These are phyloP conservation scores for Straminergon stramineum DNA, from an alignment of 225 moss, liverwort and hornwort genomes.

Conservation along the genomic window DNA sequence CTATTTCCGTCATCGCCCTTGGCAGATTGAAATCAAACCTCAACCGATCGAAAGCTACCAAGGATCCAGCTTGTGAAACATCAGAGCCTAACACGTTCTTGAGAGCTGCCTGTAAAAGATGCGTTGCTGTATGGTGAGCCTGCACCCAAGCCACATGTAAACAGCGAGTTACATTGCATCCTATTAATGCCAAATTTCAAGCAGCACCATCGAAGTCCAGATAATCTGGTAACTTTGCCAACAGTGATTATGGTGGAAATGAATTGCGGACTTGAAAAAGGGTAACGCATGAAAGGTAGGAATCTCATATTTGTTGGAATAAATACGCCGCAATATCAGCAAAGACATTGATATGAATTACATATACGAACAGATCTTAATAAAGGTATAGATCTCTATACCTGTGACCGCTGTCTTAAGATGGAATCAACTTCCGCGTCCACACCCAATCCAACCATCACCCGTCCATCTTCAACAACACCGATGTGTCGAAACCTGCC, in stretches of 20 bases:
- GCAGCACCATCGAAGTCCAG: not conserved
- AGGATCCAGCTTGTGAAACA: conserved; percentile 81
- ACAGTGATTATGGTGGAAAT: not conserved
- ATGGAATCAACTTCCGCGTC: conserved; percentile 52
- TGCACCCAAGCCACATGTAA: conserved; percentile 7
- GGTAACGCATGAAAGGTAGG: not conserved
- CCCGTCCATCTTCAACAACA: conserved; percentile 45
- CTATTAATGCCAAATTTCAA: not conserved
- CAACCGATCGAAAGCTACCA: conserved; percentile 88
- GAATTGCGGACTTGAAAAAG: not conserved
- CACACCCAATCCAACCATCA: conserved; percentile 57
- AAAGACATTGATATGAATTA: not conserved
- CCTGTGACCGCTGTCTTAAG: conserved; percentile 69
- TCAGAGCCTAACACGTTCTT: conserved; percentile 65
- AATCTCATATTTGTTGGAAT: not conserved
- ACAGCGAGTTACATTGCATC: not conserved
- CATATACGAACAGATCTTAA: not conserved
- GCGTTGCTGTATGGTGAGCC: conserved; percentile 93
- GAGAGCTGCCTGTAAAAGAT: conserved; percentile 82
- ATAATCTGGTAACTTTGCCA: too few species aligned
- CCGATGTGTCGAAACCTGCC: conserved; percentile 66
- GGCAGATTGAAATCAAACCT: conserved; percentile 91
- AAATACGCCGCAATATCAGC: not conserved
- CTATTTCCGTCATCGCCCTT: conserved; percentile 75
- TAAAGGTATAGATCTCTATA: not conserved